phyloP scores from a whole-genome alignment of 176 grass and related monocot species.

The Dactylis glomerata region DNA sequence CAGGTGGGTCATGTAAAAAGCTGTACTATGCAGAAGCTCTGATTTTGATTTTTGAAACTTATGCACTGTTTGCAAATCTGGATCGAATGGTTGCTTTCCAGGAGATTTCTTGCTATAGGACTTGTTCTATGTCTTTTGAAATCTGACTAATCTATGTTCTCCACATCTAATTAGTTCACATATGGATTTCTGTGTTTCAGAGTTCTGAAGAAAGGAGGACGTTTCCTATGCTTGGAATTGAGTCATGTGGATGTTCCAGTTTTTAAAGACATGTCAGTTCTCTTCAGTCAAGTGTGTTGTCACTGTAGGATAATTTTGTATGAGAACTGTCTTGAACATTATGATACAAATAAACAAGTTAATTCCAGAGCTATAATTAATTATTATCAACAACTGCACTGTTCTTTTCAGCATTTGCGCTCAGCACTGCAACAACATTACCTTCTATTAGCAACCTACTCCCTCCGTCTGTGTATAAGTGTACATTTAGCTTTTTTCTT shows the following conservation, averaged over 20 bases:
- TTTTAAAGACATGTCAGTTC: constrained; percentile 87
- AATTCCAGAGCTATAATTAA: not conserved
- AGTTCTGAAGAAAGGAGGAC: constrained; percentile 81
- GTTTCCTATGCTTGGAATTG: constrained; percentile 90
- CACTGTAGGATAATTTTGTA: not conserved
- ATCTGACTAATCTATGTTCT: not conserved
- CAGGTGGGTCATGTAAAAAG: constrained; percentile 40
- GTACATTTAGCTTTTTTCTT: too few species aligned
- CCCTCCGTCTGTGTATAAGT: too few species aligned
- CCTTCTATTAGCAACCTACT: not conserved
- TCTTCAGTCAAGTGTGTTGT: not conserved
- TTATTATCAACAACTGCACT: not conserved
- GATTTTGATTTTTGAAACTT: not conserved
- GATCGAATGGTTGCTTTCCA: not conserved
- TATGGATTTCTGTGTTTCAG: constrained; percentile 41
- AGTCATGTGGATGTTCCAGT: constrained; percentile 77
- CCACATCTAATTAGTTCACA: constrained; percentile 8
- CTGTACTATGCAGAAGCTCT: not conserved
- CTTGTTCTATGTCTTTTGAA: not conserved
- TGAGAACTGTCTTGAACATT: not conserved
- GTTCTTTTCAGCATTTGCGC: not conserved
- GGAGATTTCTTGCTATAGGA: not conserved
- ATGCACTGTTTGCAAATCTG: not conserved
- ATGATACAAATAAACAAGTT: not conserved
- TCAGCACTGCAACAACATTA: not conserved